Conservation (phyloP, 2,329 filamentous ascomycete genomes). For the Colletotrichum sublineola region DNA sequence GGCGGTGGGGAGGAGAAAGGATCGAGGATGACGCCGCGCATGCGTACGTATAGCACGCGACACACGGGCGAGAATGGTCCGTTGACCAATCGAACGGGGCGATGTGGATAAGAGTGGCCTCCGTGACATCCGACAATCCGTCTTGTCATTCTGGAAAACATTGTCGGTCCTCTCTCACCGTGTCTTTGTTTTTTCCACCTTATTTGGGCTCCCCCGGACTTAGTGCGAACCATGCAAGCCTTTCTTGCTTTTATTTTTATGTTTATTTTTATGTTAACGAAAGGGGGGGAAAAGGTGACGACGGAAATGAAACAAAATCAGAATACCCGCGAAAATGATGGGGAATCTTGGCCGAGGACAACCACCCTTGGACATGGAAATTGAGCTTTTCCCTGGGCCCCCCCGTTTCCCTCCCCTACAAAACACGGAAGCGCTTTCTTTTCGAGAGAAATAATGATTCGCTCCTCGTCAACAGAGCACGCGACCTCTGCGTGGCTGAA, state of each 20-base stretch:
- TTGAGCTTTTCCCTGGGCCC: neutral
- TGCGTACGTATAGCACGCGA: constrained; percentile 4
- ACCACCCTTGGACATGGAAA: neutral
- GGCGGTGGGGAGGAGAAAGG: neutral
- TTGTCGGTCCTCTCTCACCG: no score
- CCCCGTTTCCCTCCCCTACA: neutral
- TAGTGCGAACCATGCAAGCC: no score
- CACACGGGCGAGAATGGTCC: constrained; percentile 3
- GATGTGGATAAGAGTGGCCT: constrained; percentile 30
- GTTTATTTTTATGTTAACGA: no score
- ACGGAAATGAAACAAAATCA: no score
- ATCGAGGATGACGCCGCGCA: constrained; percentile 32
- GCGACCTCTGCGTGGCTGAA: constrained; percentile 13
- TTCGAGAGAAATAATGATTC: neutral
- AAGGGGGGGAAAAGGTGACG: no score
- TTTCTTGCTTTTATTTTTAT: no score
- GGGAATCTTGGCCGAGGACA: no score
- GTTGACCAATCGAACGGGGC: constrained; percentile 22
- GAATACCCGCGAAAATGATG: no score
- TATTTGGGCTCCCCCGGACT: no score
- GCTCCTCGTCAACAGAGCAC: constrained; percentile 8
- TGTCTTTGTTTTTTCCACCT: no score
- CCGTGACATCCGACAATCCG: constrained; percentile 39
- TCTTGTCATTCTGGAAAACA: constrained; percentile 17
- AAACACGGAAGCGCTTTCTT: neutral